Percentiles rank a stretch among this genome's conserved stretches.
Conservation (phyloP, 1,284 basidiomycete genomes). For the Tetrapyrgos nigripes region DNA sequence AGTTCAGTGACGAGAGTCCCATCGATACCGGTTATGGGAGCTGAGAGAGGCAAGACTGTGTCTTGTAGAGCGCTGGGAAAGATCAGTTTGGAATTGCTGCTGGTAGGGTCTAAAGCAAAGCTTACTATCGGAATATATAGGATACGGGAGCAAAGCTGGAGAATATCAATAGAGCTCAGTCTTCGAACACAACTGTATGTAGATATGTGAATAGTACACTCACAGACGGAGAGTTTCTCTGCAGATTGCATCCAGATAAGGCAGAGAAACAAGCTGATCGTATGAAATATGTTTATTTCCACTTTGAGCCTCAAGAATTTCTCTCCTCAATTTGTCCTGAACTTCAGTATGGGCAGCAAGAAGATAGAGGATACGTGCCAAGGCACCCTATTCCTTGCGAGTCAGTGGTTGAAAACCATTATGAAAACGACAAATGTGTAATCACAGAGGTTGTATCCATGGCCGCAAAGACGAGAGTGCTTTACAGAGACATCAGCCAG, state of each 20-base stretch:
- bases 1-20: constrained; percentile 31
- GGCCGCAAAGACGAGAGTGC: constrained; percentile 36
- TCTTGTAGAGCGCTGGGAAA: constrained; percentile 27
- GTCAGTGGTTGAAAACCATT: neutral
- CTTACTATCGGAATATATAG: constrained; percentile 14
- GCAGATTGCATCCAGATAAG: constrained; percentile 41
- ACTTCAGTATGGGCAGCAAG: constrained; percentile 27
- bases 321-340: constrained; percentile 28
- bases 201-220: constrained; percentile 32
- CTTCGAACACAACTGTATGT: constrained; percentile 47
- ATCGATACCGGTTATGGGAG: constrained; percentile 29
- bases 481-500: constrained; percentile 31
- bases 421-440: neutral
- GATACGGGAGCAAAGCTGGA: constrained; percentile 25
- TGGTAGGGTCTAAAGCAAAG: neutral
- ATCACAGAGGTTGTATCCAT: constrained; percentile 35
- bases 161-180: neutral
- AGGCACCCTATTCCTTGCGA: constrained; percentile 17
- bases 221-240: constrained; percentile 42
- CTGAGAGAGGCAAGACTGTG: constrained; percentile 24
- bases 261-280: constrained; percentile 36
- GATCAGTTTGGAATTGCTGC: constrained; percentile 14
- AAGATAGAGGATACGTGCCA: constrained; percentile 29
- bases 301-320: constrained; percentile 23
- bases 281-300: constrained; percentile 26